These are phyloP conservation scores for Lanzia echinophila DNA, from an alignment of 2,329 filamentous ascomycete species.

Conservation along the genomic window DNA sequence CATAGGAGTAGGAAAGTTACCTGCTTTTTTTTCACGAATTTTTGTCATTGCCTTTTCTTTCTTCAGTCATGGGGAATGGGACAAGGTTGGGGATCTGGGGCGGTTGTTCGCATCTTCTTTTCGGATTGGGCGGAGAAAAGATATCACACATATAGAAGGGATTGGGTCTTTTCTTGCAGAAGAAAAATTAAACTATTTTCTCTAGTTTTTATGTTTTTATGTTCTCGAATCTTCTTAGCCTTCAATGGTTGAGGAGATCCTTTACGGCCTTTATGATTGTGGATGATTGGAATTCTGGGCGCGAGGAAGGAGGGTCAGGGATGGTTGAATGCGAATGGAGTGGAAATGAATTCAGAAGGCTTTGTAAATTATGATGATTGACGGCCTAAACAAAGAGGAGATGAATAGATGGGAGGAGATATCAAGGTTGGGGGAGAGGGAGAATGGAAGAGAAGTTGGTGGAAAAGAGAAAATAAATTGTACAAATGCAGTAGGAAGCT, in stretches of 20 bases:
- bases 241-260: neutral
- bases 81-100: neutral
- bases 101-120: neutral
- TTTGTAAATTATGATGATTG: too few relatives aligned
- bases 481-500: too few relatives aligned
- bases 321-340: too few relatives aligned
- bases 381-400: neutral
- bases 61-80: neutral
- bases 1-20: neutral
- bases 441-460: too few relatives aligned
- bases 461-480: too few relatives aligned
- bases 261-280: slow-evolving; percentile 7
- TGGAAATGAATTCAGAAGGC: too few relatives aligned
- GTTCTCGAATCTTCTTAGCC: neutral
- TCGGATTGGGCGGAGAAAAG: neutral
- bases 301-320: too few relatives aligned
- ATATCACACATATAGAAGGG: slow-evolving; percentile 8
- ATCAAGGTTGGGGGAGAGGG: too few relatives aligned
- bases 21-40: neutral
- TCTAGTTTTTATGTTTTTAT: too few relatives aligned
- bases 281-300: neutral
- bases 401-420: too few relatives aligned
- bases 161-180: neutral
- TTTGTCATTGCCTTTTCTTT: neutral
- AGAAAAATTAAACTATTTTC: too few relatives aligned